Percentiles rank a stretch among this genome's conserved stretches.
phyloP scores from a whole-genome alignment of 306 rosid genomes.

The Canavalia ensiformis region DNA sequence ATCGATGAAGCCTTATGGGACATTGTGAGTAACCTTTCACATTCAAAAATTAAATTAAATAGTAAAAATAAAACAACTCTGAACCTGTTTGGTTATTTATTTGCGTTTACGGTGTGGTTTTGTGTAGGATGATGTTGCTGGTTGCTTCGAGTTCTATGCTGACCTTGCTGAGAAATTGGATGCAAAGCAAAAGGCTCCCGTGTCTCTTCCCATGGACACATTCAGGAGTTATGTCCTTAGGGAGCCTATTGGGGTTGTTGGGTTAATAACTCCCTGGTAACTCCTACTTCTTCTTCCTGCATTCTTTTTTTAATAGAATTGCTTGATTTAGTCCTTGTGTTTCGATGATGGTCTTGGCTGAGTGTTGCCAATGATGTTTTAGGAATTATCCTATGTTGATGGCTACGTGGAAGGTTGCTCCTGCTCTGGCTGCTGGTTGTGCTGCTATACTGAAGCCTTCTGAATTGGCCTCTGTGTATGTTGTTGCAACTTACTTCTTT shows the following conservation, averaged over 20 bases:
- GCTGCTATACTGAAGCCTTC: slow-evolving; percentile 98
- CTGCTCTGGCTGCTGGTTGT: slow-evolving; percentile 98
- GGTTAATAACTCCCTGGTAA: slow-evolving; percentile 93
- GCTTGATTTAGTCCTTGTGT: neutral
- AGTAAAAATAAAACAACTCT: neutral
- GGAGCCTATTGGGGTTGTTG: slow-evolving; percentile 96
- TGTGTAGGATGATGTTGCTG: slow-evolving; percentile 95
- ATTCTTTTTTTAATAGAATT: neutral
- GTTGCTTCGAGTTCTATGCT: slow-evolving; percentile 95
- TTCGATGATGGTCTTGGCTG: neutral
- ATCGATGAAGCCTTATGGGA: slow-evolving; percentile 97
- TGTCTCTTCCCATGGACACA: slow-evolving; percentile 87
- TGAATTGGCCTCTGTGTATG: slow-evolving; percentile 93
- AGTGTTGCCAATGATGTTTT: slow-evolving; percentile 29
- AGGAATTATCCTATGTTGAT: slow-evolving; percentile 95
- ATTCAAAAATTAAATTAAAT: neutral
- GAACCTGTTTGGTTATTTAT: slow-evolving; percentile 10
- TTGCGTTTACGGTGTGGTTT: neutral
- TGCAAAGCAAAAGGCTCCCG: slow-evolving; percentile 76
- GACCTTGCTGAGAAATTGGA: slow-evolving; percentile 97
- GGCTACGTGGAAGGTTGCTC: slow-evolving; percentile 99
- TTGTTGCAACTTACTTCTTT: slow-evolving; percentile 42
- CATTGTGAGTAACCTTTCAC: slow-evolving; percentile 53
- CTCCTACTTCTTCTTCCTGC: slow-evolving; percentile 16
- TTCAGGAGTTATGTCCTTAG: slow-evolving; percentile 77